These are phyloP conservation scores for Tetrahymena elliotti DNA, from an alignment of 73 alveolate genomes.

Conservation along the genomic window DNA sequence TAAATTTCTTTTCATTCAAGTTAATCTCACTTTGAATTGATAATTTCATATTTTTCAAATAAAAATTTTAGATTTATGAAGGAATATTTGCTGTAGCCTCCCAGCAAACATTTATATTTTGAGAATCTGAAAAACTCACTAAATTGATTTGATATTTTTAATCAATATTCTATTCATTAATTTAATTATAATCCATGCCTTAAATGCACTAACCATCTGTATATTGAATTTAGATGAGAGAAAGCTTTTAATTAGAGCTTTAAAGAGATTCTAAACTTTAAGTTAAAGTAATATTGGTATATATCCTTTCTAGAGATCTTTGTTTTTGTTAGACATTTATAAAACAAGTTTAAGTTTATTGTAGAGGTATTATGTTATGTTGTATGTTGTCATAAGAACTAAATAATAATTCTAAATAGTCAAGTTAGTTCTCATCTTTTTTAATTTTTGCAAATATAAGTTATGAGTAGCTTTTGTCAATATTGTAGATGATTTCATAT, in stretches of 20 bases:
- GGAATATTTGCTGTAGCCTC: background rate
- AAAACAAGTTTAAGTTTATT: background rate
- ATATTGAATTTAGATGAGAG: too few species aligned
- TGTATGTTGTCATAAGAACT: background rate
- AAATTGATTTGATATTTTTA: too few species aligned
- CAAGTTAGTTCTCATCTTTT: background rate
- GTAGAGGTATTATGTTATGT: background rate
- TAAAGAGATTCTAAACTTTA: background rate
- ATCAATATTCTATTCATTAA: background rate
- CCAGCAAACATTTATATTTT: background rate
- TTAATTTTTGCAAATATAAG: background rate
- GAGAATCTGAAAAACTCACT: background rate
- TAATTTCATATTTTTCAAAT: background rate
- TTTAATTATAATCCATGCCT: background rate
- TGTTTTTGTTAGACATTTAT: too few species aligned
- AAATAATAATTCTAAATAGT: background rate
- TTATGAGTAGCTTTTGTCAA: too few species aligned
- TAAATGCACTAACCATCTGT: background rate
- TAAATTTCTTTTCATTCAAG: background rate
- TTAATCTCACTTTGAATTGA: background rate
- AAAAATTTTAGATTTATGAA: too few species aligned
- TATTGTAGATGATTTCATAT: background rate
- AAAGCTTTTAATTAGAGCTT: background rate
- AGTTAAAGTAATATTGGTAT: background rate
- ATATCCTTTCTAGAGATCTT: background rate